Conservation (phyloP, 1,284 basidiomycete species). For the Melanopsichium pennsylvanicum region DNA sequence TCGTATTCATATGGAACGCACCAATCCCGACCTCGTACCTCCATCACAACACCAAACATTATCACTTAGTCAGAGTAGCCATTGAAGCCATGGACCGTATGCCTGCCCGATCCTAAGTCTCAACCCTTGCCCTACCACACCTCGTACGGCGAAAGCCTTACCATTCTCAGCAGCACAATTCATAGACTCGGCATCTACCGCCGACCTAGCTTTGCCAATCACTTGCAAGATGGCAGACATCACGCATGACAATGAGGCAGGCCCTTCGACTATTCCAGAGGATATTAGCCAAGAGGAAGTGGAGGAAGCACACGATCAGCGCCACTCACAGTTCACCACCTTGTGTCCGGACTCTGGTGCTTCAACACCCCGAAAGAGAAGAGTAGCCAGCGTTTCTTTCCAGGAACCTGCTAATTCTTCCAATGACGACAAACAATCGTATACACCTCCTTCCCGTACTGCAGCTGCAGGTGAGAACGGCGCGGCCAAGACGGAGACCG, state of each 20-base stretch:
- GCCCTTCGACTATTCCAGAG: constrained; percentile 3
- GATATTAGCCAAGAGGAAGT: constrained; percentile 15
- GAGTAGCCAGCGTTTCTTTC: constrained; percentile 18
- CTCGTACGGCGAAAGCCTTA: no score
- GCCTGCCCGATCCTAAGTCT: no score
- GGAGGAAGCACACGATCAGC: constrained; percentile 3
- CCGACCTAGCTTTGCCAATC: not conserved
- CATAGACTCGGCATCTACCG: not conserved
- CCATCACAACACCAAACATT: no score
- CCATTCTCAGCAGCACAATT: not conserved
- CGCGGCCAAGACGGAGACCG: not conserved
- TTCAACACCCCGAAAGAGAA: constrained; percentile 6
- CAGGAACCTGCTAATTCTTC: constrained; percentile 6
- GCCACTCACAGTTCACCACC: not conserved
- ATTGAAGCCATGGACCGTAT: no score
- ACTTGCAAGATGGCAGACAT: constrained; percentile 7
- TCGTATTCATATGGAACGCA: no score
- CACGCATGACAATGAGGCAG: not conserved
- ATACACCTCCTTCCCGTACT: no score
- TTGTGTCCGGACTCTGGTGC: not conserved
- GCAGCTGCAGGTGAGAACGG: not conserved
- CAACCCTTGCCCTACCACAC: no score
- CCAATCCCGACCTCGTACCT: no score
- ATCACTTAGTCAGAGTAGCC: no score
- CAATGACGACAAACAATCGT: no score